Base-by-base conservation (phyloP, 208 protist genomes). In the Porcisia hertigi region DNA sequence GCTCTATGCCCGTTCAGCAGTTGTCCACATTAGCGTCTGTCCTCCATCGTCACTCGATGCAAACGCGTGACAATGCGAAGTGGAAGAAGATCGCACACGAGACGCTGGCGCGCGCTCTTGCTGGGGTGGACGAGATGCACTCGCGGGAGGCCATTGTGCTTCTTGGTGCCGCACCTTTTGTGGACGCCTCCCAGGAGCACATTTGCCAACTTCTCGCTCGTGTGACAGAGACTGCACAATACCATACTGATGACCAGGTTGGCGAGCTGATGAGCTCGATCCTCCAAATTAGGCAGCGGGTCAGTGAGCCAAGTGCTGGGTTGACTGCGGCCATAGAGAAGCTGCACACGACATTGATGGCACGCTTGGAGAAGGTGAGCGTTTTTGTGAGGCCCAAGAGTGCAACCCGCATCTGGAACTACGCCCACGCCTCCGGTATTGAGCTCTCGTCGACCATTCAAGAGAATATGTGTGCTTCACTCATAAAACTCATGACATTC, bases 121-220 rank as follows among this genome's bases (percentile, higher is more conserved):
- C 66, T 20, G 69, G 72, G 72, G 80, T 82, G 23, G 89, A 90
- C 5, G 83, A 77, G 49, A 89, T 94, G 69, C 92, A 96, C 73
- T 96, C 92, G 39, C 85, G 88, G 25, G 89, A 96, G 71, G 89
- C 74, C 25, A 84, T 94, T 53, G 86, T 87, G 45, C 82, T 96
- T 69, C 75, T 94, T 41, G 60, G 45, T 23, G 81, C 77, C 58
- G 84, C 82, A 14, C 65, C 89, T 8, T 64, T 70, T 54, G 54
- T 96, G 41, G 43, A 63, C 66, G 66, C 88, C 11, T 71, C 84
- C 53, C 77, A 84, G 75, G 79, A 92, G 70, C 80, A 82, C 11
- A 76, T 90, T 57, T 64, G 82, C 47, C 18, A 72, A 43, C 88
- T 96, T 12, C 62, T 94, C 64, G 30, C 77, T 6, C 88, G 90